Evolutionary conservation across 2,329 filamentous ascomycete species (phyloP), one percentile per base, ranked within the genome.

Genomic region (Colletotrichum karsti): DNA sequence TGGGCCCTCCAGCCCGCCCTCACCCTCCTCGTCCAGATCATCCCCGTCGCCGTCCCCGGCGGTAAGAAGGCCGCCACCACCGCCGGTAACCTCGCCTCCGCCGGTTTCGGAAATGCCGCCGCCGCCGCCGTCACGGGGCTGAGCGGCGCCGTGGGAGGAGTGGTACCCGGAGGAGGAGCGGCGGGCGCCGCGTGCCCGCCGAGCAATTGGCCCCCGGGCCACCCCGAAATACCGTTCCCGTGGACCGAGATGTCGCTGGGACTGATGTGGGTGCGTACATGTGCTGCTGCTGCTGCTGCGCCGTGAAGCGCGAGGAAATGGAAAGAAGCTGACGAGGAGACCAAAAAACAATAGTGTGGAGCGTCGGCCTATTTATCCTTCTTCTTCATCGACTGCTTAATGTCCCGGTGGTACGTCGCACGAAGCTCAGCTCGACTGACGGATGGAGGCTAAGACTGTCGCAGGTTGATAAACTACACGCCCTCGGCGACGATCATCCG

Each of bases 321-420:
- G 15, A 53, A 20, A 30, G 0, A 3, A 24, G 33, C 71, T 66
- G 44, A 64, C 71, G 37, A 60, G 63, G 72, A 44, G 66, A 56
- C 22, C 26, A 24, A 73, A 44, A 67, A 56, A 22, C 26, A 24
- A 13, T 74, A 93, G 92, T 94, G 92, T 81, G 90, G 88, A 75
- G 90, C 92, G 66, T 93, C 91, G 20, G 92, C 91, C 60, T 93
- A 94, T 78, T 86, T 94, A 68, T 92, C 91, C 56, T 95, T 93
- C 79, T 93, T 93, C 82, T 95, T 95, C 77, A 93, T 92, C 64
- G 92, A 95, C 80, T 93, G 92, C 79, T 87, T 95, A 74, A 94
- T 95, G 92, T 94, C 92, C 69, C 85, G 93, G 80, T 95, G 92
- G 91, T 93, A 5, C 76, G 53, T 18, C 33, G 41, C 42, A 35